Conservation (phyloP, 805 yeast genomes). For the Ogataea nonfermentans region DNA sequence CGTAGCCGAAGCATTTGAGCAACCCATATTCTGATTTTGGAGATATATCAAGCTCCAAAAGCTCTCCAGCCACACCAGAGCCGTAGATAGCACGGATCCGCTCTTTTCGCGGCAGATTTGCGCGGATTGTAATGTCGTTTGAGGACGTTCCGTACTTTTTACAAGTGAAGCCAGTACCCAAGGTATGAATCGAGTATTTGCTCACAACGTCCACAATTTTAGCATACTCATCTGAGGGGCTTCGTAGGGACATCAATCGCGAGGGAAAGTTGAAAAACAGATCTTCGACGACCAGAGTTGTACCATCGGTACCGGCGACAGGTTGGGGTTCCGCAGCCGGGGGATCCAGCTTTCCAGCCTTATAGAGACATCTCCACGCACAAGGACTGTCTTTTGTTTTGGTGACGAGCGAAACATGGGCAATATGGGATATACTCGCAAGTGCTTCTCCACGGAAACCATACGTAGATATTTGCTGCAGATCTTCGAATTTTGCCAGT, state of each 20-base stretch:
- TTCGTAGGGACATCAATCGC: constrained; percentile 61
- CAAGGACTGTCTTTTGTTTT: constrained; percentile 57
- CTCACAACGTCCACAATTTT: constrained; percentile 81
- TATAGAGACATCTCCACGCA: constrained; percentile 71
- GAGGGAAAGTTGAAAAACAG: constrained; percentile 86
- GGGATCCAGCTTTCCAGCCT: constrained; percentile 60
- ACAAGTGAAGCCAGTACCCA: constrained; percentile 69
- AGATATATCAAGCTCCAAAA: constrained; percentile 48
- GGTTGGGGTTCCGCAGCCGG: constrained; percentile 56
- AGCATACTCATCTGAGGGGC: constrained; percentile 70
- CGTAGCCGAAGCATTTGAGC: constrained; percentile 49
- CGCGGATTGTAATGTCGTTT: constrained; percentile 59
- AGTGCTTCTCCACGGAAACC: constrained; percentile 98
- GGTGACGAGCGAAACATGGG: constrained; percentile 78
- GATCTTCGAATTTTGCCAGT: constrained; percentile 69
- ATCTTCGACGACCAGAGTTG: constrained; percentile 83
- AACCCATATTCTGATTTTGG: constrained; percentile 46
- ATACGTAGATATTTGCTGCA: constrained; percentile 67
- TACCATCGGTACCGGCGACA: constrained; percentile 84
- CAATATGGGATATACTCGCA: constrained; percentile 88
- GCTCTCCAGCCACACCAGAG: constrained; percentile 58
- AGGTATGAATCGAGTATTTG: constrained; percentile 75
- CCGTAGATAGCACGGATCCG: constrained; percentile 77
- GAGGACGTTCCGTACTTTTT: constrained; percentile 77
- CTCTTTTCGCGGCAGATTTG: constrained; percentile 51